A percentile compares a stretch with the other conserved stretches of the same genome.
Evolutionary conservation across 2,329 filamentous ascomycete genomes (phyloP).

Genomic region (Microcera coccophila): DNA sequence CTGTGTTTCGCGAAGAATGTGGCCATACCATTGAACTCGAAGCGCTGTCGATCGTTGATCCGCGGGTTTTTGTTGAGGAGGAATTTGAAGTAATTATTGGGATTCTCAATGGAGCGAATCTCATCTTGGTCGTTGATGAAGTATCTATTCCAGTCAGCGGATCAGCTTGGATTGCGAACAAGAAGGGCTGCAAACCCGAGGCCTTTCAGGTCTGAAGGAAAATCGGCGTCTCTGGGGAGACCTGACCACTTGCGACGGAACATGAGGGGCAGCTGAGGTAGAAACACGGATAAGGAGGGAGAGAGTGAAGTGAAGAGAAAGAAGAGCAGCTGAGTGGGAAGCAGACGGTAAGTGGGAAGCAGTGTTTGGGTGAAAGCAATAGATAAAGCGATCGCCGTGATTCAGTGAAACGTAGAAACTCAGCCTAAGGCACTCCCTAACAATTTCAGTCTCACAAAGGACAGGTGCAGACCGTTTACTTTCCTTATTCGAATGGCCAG

Average conservation of each 20-base stretch:
- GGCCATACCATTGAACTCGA: slow-evolving; percentile 66
- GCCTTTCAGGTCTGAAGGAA: slow-evolving; percentile 59
- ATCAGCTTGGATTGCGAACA: background rate
- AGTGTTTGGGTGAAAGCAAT: too few relatives aligned
- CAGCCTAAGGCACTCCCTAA: too few relatives aligned
- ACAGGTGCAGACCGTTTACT: too few relatives aligned
- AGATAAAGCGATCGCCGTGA: too few relatives aligned
- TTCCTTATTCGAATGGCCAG: too few relatives aligned
- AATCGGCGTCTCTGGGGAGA: slow-evolving; percentile 67
- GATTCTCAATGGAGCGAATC: slow-evolving; percentile 65
- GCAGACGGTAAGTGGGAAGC: too few relatives aligned
- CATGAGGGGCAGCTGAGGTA: slow-evolving; percentile 42
- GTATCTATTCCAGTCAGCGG: slow-evolving; percentile 56
- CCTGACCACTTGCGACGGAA: slow-evolving; percentile 67
- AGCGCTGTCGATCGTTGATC: slow-evolving; percentile 70
- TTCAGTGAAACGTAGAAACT: too few relatives aligned
- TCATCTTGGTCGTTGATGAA: slow-evolving; percentile 74
- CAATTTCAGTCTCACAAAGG: too few relatives aligned
- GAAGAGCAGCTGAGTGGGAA: too few relatives aligned
- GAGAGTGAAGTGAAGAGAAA: background rate
- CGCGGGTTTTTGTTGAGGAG: slow-evolving; percentile 69
- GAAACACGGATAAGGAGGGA: background rate
- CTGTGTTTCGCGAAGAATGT: background rate
- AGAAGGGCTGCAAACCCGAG: slow-evolving; percentile 57
- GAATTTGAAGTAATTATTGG: slow-evolving; percentile 69